Base-by-base conservation (phyloP, 1,284 basidiomycete species). In the Melampsora americana region DNA sequence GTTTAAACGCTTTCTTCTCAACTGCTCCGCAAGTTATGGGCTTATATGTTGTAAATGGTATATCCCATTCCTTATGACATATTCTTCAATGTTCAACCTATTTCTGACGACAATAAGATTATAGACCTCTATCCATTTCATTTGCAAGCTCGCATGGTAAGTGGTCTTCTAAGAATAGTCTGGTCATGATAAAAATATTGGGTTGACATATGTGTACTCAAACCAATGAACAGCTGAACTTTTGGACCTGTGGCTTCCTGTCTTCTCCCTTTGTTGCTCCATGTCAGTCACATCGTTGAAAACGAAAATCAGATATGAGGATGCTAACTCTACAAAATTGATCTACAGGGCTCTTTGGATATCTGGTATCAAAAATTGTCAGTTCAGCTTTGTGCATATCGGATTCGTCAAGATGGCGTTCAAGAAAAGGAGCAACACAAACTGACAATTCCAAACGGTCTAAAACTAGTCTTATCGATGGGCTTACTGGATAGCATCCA, bases 71-170 rank as follows among this genome's bases (percentile, higher is more conserved):
- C 88, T 89, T 89, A 89, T 66, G 83, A 90, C 1, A 89, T 87
- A 78, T 83, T 89, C 23, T 85, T 90, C 77, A 87, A 23, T 1
- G 1, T 60, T 53, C 48, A 12, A 5, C 3, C 26, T 44, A 32
- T 30, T 18, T 60, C 26, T 44, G 35, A 5, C 64, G 2, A 5
- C 14, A 53, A 60, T 26, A n/a, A 30, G 32, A 23, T 69, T 61
- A 67, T 39, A 69, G 90, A 90, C 79, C 84, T 91, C 75, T 90
- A 87, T 81, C 89, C 90, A 1, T 90, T 90, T 84, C 89, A 91
- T 79, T 83, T 89, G 28, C 90, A 90, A 81, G 89, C 90, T 32
- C 86, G 89, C 53, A 90, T 89, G 87, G 86, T 90, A 32, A 90
- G 89, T 78, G 80, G 89, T 44, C 46, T 46, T n/a, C 20, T 46